phyloP scores from a whole-genome alignment of 805 yeast genomes.

The Wickerhamomyces bisporus region DNA sequence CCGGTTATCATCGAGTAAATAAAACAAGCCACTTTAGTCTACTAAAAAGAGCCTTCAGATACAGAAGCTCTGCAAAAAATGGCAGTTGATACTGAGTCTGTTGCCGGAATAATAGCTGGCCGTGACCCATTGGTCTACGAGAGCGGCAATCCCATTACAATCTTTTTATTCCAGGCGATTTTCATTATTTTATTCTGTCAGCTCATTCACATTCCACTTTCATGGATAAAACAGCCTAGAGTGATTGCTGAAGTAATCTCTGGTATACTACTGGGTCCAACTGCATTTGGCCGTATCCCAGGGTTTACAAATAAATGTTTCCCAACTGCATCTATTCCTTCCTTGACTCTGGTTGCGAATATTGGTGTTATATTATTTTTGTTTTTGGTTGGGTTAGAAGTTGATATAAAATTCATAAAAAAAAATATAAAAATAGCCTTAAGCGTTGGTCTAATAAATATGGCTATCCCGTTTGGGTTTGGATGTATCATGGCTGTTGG shows the following conservation, averaged over 20 bases:
- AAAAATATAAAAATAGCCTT: slow-evolving; percentile 58
- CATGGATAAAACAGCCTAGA: slow-evolving; percentile 63
- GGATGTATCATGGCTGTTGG: slow-evolving; percentile 73
- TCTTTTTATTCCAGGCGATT: slow-evolving; percentile 66
- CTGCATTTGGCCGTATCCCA: slow-evolving; percentile 69
- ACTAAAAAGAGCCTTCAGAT: too few species aligned
- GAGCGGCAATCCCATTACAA: slow-evolving; percentile 54
- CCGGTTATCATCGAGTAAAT: too few species aligned
- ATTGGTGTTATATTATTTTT: slow-evolving; percentile 69
- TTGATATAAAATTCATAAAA: slow-evolving; percentile 59
- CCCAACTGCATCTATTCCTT: slow-evolving; percentile 57
- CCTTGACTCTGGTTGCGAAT: slow-evolving; percentile 64
- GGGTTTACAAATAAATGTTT: slow-evolving; percentile 60
- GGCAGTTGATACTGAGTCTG: slow-evolving; percentile 34
- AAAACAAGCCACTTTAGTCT: too few species aligned
- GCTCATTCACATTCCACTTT: slow-evolving; percentile 53
- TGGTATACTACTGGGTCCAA: slow-evolving; percentile 72
- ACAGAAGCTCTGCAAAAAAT: too few species aligned
- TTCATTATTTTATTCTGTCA: slow-evolving; percentile 58
- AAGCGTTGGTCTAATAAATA: slow-evolving; percentile 63
- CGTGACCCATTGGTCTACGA: slow-evolving; percentile 60
- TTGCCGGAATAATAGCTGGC: slow-evolving; percentile 71
- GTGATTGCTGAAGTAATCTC: slow-evolving; percentile 80
- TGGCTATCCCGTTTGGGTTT: slow-evolving; percentile 75
- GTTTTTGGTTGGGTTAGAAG: slow-evolving; percentile 77